Evolutionary conservation across 73 alveolate genomes (phyloP), one percentile per base, ranked within the genome.

Genomic region (Paraurostyla sp.): DNA sequence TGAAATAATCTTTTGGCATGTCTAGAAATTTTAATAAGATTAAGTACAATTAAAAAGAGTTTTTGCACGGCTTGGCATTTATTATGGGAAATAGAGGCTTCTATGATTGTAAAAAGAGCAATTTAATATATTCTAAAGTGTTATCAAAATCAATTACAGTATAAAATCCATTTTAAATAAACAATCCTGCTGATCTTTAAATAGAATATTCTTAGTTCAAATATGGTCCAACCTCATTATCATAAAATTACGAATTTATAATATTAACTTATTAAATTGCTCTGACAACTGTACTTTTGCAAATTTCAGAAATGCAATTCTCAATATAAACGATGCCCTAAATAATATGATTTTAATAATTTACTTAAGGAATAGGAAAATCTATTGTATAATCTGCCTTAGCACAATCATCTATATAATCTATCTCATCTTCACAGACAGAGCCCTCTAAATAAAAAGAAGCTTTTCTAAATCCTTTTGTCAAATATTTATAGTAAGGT

Each of bases 141-240:
- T 29, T 27, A 9, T 3, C 7, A 60, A 16, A 4, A 60, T 6
- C 3, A 30, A 27, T 60, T 60, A 60, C 78, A 25, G 7, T 9
- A 29, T 60, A 9, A 60, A 30, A 60, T 29, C 78, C 78, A 60
- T 60, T 60, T 33, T 3, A 9, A 27, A 60, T 27, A 60, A 29
- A 60, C 3, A 60, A 29, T 30, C 51, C 78, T 30, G 23, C 50
- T 30, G 78, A 45, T 60, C 78, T 60, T 27, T 60, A 60, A 9
- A 60, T 18, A 29, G 6, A 9, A 3, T 29, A 2, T 29, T 60
- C 78, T 60, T 60, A 25, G 25, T 60, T 60, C 23, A 60, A 60
- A 60, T 60, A 60, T 9, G 78, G 78, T 30, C 78, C 78, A 16
- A 60, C 23, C 16, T 60, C 78, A 60, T 60, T 60, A 30, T 11